Conservation (phyloP, 345 rosid species). For the Citrus medica region DNA sequence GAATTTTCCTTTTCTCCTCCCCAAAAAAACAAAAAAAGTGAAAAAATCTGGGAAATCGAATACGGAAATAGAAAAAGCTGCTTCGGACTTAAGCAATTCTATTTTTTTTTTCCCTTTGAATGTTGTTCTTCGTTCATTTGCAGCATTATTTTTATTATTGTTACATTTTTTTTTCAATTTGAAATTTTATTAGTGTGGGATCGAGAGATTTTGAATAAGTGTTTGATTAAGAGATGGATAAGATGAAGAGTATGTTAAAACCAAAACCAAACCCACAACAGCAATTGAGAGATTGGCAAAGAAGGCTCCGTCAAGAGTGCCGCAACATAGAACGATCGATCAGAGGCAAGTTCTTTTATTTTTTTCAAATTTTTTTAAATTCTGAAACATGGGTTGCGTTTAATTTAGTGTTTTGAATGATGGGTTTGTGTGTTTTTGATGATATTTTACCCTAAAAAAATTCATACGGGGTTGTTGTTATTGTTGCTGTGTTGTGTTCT, state of each 20-base stretch:
- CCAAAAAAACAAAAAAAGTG: too few relatives aligned
- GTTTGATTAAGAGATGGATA: slow-evolving; percentile 26
- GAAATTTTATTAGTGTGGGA: background rate
- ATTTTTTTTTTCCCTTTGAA: background rate
- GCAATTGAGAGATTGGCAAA: slow-evolving; percentile 44
- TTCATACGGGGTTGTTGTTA: background rate
- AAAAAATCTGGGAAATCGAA: background rate
- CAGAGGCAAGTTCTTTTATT: slow-evolving; percentile 27
- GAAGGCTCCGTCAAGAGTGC: slow-evolving; percentile 44
- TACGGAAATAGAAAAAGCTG: slow-evolving; percentile 2
- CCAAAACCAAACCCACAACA: slow-evolving; percentile 38
- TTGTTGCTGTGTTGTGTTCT: slow-evolving; percentile 8
- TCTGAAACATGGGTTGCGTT: background rate
- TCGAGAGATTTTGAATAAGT: background rate
- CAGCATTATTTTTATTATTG: too few relatives aligned
- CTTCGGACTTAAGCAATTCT: slow-evolving; percentile 20
- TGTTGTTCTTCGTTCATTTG: background rate
- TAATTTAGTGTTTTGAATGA: background rate
- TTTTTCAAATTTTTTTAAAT: background rate
- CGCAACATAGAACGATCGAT: slow-evolving; percentile 40
- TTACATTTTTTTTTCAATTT: background rate
- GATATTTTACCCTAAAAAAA: background rate
- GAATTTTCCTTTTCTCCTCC: background rate
- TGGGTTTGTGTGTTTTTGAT: background rate
- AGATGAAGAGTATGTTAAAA: slow-evolving; percentile 32